Conservation (phyloP, 2,329 filamentous ascomycete genomes). For the Juglanconis sp. region DNA sequence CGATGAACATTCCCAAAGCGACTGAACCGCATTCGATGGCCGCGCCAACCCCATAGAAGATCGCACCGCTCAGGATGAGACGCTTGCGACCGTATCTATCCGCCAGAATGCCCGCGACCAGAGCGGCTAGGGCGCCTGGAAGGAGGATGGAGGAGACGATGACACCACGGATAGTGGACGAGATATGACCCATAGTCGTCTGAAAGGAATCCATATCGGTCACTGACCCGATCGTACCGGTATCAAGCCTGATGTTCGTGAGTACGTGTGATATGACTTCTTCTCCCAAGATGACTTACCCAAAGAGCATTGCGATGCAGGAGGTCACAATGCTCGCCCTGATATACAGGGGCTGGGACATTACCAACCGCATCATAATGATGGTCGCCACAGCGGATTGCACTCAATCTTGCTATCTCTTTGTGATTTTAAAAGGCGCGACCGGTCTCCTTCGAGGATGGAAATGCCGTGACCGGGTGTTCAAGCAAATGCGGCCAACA, state of each 20-base stretch:
- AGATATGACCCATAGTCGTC: slow-evolving; percentile 47
- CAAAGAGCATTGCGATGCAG: slow-evolving; percentile 20
- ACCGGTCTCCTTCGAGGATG: background rate
- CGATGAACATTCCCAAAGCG: slow-evolving; percentile 48
- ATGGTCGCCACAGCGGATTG: background rate
- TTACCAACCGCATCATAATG: slow-evolving; percentile 1
- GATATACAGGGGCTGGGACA: slow-evolving; percentile 18
- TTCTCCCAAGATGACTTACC: slow-evolving; percentile 5
- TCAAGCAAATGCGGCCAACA: background rate
- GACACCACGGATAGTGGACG: slow-evolving; percentile 54
- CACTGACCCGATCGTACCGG: slow-evolving; percentile 57
- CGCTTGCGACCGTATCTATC: slow-evolving; percentile 51
- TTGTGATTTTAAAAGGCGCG: background rate
- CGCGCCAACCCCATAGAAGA: slow-evolving; percentile 51
- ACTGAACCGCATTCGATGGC: slow-evolving; percentile 36
- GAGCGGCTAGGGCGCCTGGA: slow-evolving; percentile 56
- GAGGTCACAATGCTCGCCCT: slow-evolving; percentile 21
- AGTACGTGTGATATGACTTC: background rate
- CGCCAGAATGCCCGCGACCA: slow-evolving; percentile 54
- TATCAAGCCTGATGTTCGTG: slow-evolving; percentile 27
- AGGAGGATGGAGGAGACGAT: slow-evolving; percentile 59
- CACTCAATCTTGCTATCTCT: background rate
- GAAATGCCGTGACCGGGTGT: background rate
- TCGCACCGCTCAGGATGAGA: slow-evolving; percentile 49
- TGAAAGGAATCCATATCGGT: slow-evolving; percentile 55